phyloP scores from a whole-genome alignment of 129 eudicot species.

The Arctium lappa region DNA sequence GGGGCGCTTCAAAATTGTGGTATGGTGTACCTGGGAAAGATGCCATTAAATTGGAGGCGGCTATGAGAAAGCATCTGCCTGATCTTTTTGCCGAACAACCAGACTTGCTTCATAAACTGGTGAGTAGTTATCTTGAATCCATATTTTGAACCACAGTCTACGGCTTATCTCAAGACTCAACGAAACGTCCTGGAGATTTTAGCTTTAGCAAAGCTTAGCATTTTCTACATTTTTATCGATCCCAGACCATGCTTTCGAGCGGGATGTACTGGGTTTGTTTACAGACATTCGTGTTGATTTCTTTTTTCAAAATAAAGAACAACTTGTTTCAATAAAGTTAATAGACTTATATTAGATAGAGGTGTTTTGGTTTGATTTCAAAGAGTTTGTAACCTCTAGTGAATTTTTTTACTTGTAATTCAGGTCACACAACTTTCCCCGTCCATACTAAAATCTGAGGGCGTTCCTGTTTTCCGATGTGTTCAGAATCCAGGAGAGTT shows the following conservation, averaged over 20 bases:
- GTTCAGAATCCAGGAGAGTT: constrained; percentile 90
- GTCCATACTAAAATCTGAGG: constrained; percentile 68
- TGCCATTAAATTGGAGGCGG: constrained; percentile 80
- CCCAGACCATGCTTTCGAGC: too few species aligned
- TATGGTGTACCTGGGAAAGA: constrained; percentile 92
- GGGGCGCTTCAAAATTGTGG: constrained; percentile 97
- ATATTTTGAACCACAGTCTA: not conserved
- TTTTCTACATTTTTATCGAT: too few species aligned
- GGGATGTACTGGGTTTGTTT: too few species aligned
- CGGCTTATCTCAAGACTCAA: too few species aligned
- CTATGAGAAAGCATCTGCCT: constrained; percentile 93
- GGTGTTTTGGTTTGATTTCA: not conserved
- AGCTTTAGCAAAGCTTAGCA: too few species aligned
- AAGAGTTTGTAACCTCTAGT: not conserved
- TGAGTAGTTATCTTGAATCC: constrained; percentile 17
- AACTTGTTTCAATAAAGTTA: too few species aligned
- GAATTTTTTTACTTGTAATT: not conserved
- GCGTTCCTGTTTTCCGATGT: constrained; percentile 90
- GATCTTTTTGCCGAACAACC: constrained; percentile 94
- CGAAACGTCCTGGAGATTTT: too few species aligned
- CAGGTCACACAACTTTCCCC: constrained; percentile 98
- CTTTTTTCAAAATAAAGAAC: too few species aligned
- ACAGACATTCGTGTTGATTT: too few species aligned
- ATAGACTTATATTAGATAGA: too few species aligned
- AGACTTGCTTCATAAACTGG: constrained; percentile 96